phyloP scores from a whole-genome alignment of 352 stramenopile genomes.

The Phytopythium cucurbitacearum region DNA sequence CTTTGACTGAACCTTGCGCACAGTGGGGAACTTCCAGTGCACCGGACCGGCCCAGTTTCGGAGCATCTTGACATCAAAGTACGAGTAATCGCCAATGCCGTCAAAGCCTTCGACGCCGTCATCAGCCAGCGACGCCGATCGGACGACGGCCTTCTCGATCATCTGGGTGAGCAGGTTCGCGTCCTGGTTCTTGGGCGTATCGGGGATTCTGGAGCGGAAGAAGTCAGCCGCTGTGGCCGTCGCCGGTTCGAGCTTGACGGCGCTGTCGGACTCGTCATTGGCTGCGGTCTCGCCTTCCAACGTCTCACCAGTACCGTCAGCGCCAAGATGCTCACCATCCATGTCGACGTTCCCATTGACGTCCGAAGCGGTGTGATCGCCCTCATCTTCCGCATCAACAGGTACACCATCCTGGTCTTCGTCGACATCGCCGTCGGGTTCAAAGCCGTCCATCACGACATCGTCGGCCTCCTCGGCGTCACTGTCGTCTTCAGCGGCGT shows the following conservation, averaged over 20 bases:
- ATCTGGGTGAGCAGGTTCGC: slow-evolving; percentile 54
- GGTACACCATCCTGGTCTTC: slow-evolving; percentile 10
- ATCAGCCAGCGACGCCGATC: slow-evolving; percentile 37
- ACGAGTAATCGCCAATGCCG: slow-evolving; percentile 67
- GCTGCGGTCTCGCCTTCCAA: slow-evolving; percentile 18
- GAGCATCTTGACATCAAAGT: slow-evolving; percentile 80
- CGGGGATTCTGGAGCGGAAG: slow-evolving; percentile 43
- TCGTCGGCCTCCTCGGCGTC: slow-evolving; percentile 35
- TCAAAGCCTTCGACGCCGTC: slow-evolving; percentile 40
- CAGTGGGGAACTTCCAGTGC: slow-evolving; percentile 68
- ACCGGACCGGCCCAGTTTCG: slow-evolving; percentile 75
- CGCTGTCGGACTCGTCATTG: slow-evolving; percentile 17
- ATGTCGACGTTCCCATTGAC: slow-evolving; percentile 15
- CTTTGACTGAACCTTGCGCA: slow-evolving; percentile 47
- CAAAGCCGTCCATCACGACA: slow-evolving; percentile 26
- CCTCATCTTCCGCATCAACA: slow-evolving; percentile 14
- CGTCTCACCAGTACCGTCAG: slow-evolving; percentile 19
- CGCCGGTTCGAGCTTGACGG: slow-evolving; percentile 8
- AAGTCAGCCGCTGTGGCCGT: slow-evolving; percentile 51
- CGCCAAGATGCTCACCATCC: slow-evolving; percentile 12
- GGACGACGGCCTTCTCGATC: slow-evolving; percentile 72
- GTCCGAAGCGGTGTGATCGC: slow-evolving; percentile 12
- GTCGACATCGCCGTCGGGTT: slow-evolving; percentile 27
- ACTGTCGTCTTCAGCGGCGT: slow-evolving; percentile 34
- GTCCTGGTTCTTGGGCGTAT: slow-evolving; percentile 46